Base-by-base conservation (phyloP, 768 basidiomycete species). In the Suillus subalutaceus region DNA sequence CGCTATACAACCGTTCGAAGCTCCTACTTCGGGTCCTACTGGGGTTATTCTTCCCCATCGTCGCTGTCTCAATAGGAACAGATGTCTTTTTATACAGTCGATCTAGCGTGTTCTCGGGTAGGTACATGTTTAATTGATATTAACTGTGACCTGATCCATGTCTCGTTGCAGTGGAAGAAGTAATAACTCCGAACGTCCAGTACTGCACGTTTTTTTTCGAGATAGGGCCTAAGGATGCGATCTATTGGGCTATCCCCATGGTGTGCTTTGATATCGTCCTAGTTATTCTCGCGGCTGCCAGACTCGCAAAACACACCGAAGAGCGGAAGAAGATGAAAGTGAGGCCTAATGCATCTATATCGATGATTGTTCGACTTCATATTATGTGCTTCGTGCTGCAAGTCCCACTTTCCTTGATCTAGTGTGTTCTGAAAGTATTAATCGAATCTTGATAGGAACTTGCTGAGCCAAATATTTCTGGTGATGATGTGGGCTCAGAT, bases 31-130 rank as follows among this genome's bases (percentile, higher is more conserved):
- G 37, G 38, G 1, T 58, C 38, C 37, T 58, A 9, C 37, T 58
- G 13, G 57, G 57, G 2, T 13, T 58, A 5, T 38, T 58, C 15
- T 2, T 58, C 5, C 37, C 57, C 32, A 23, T 58, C 4, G n/a
- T 58, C 37, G 37, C 15, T 2, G n/a, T 40, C 15, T 38, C 37
- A 8, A 23, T 58, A 58, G 20, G 7, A 13, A 16, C 57, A 40
- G n/a, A 58, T 37, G 3, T 58, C 23, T 23, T 38, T 58, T 40
- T 58, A 58, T 58, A 38, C 13, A 58, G 57, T 58, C 57, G 13
- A 16, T 15, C 57, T n/a, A 38, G 4, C 4, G n/a, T 12, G 8
- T 58, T 58, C 37, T 58, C 37, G 16, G 57, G 57, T 58, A 23
- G 13, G 20, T 9, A 3, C 50, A 30, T 52, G 23, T 40, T 23